Conservation (phyloP, 2,329 filamentous ascomycete species). For the Fusarium bulbicola region DNA sequence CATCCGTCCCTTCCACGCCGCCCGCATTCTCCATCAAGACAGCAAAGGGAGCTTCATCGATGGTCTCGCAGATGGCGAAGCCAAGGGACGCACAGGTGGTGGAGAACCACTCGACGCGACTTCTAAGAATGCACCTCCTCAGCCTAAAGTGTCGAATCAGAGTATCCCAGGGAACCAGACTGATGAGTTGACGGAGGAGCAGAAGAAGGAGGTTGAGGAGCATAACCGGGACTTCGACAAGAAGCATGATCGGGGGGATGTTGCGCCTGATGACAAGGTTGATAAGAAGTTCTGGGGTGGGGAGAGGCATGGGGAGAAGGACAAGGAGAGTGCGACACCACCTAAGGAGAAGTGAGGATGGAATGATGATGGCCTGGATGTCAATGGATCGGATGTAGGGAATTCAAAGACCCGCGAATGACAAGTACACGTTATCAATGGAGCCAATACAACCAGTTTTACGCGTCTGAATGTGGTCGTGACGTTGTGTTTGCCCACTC, state of each 20-base stretch:
- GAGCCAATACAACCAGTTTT: rapidly evolving
- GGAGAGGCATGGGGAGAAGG: slow-evolving; percentile 9
- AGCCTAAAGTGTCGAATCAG: slow-evolving; percentile 63
- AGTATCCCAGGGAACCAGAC: slow-evolving; percentile 49
- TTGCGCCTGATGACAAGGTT: slow-evolving; percentile 59
- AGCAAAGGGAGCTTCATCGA: slow-evolving; percentile 32
- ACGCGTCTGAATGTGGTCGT: too few relatives aligned
- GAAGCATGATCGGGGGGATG: slow-evolving; percentile 58
- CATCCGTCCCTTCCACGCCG: slow-evolving; percentile 8
- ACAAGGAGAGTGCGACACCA: too few relatives aligned
- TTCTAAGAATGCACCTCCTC: slow-evolving; percentile 48
- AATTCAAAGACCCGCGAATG: rapidly evolving
- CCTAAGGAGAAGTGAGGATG: too few relatives aligned
- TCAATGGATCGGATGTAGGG: too few relatives aligned
- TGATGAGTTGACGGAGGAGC: slow-evolving; percentile 56
- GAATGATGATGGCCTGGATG: too few relatives aligned
- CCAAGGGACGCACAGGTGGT: slow-evolving; percentile 52
- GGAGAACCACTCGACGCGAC: slow-evolving; percentile 49
- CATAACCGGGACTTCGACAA: slow-evolving; percentile 68
- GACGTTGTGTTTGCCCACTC: not conserved
- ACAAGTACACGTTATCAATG: rapidly evolving
- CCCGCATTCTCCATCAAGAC: slow-evolving; percentile 7
- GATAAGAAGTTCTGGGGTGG: slow-evolving; percentile 67
- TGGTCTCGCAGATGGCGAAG: slow-evolving; percentile 41
- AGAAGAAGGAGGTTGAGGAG: slow-evolving; percentile 64